phyloP scores from a whole-genome alignment of 495 filamentous ascomycete species.

The Cladorrhinum samala region DNA sequence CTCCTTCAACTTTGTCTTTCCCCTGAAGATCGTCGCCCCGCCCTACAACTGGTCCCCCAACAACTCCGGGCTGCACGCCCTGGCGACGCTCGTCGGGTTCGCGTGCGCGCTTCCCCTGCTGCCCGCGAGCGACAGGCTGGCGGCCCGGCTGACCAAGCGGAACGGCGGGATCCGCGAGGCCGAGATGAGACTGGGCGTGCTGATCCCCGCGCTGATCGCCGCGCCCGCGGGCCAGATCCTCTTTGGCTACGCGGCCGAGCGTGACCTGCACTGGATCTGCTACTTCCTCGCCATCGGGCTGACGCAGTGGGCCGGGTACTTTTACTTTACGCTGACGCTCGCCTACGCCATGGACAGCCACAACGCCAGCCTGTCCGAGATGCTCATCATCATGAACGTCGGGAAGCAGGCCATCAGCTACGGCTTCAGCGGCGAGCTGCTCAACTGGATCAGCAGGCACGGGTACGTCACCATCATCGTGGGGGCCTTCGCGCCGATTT shows the following conservation, averaged over 20 bases:
- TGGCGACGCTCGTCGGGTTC: conserved; percentile 48
- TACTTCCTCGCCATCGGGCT: conserved; percentile 53
- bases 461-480: conserved; percentile 29
- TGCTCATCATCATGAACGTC: conserved; percentile 56
- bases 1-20: conserved; percentile 46
- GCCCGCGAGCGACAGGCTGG: conserved; percentile 52
- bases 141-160: conserved; percentile 48
- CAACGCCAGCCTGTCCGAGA: conserved; percentile 53
- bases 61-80: conserved; percentile 53
- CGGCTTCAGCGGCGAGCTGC: conserved; percentile 28
- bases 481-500: conserved; percentile 27
- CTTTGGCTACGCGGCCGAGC: conserved; percentile 54
- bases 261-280: conserved; percentile 52
- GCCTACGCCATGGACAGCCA: conserved; percentile 56
- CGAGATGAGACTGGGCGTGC: conserved; percentile 60
- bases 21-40: conserved; percentile 54
- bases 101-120: conserved; percentile 42
- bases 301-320: conserved; percentile 38
- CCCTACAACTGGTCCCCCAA: conserved; percentile 39
- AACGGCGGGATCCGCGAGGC: conserved; percentile 63
- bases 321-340: conserved; percentile 34
- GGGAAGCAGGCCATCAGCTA: conserved; percentile 54
- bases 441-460: conserved; percentile 32
- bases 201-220: conserved; percentile 55
- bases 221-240: conserved; percentile 56